Conservation (phyloP, 306 rosid species). For the Inga leiocalycina region DNA sequence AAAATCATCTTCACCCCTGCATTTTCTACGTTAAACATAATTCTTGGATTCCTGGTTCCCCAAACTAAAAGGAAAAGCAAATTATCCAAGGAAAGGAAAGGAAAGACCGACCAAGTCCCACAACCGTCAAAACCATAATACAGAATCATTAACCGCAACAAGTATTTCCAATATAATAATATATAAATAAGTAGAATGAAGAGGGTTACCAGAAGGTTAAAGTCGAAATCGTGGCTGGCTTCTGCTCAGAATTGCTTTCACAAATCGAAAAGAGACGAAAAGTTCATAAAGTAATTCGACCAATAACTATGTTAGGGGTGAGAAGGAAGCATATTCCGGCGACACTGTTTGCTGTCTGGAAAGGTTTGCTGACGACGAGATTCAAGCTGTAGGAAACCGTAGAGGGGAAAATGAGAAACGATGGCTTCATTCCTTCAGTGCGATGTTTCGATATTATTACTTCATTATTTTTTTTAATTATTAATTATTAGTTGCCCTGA, state of each 20-base stretch:
- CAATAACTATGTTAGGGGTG: not conserved
- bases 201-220: not conserved
- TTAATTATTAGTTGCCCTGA: not conserved
- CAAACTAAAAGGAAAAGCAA: not conserved
- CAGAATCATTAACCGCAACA: not conserved
- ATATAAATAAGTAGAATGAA: not conserved
- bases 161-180: not conserved
- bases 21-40: not conserved
- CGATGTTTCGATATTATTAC: not conserved
- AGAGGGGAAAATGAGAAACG: not conserved
- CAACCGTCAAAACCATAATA: not conserved
- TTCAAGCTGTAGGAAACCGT: not conserved
- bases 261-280: not conserved
- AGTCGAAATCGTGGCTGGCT: not conserved
- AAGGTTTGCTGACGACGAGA: not conserved
- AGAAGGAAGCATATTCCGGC: not conserved
- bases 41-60: not conserved
- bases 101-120: not conserved
- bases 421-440: not conserved
- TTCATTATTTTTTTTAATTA: not conserved
- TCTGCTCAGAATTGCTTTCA: not conserved
- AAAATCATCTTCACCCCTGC: not conserved
- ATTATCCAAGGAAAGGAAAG: not conserved
- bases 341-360: not conserved
- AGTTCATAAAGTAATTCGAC: not conserved